Percentiles rank a stretch among this genome's conserved stretches.
Evolutionary conservation across 1,284 basidiomycete genomes (phyloP).

Genomic region (Ustilago esculenta): DNA sequence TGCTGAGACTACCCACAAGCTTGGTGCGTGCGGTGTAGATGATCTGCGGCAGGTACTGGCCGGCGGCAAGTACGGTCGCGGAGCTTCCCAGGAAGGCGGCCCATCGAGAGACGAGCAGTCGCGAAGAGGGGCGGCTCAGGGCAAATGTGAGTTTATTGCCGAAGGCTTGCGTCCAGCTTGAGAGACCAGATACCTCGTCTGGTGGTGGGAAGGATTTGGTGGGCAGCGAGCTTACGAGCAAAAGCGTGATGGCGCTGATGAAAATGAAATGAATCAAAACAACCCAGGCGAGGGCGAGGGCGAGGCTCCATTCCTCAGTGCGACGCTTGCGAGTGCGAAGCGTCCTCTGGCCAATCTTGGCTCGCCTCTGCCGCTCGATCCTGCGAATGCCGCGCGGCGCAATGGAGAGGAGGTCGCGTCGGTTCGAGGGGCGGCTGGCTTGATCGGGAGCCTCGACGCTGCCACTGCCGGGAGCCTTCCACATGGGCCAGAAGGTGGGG

Average conservation of each 20-base stretch:
- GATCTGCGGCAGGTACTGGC: conserved; percentile 90
- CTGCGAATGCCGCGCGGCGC: conserved; percentile 38
- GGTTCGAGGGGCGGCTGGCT: not conserved
- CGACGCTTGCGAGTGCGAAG: conserved; percentile 45
- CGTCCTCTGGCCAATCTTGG: conserved; percentile 14
- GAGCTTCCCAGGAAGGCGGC: conserved; percentile 88
- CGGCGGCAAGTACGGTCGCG: conserved; percentile 78
- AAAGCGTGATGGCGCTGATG: conserved; percentile 30
- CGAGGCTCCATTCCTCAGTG: conserved; percentile 79
- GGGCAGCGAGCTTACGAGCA: conserved; percentile 27
- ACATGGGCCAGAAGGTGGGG: conserved; percentile 63
- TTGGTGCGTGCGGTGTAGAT: conserved; percentile 79
- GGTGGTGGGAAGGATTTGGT: conserved; percentile 36
- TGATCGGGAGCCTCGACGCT: conserved; percentile 2
- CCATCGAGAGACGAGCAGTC: conserved; percentile 70
- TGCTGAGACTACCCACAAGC: conserved; percentile 88
- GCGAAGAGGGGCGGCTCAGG: conserved; percentile 45
- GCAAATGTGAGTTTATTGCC: conserved; percentile 5
- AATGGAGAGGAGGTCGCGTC: conserved; percentile 17
- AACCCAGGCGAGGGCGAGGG: conserved; percentile 78
- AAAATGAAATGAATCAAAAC: conserved; percentile 75
- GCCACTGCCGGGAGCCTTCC: conserved; percentile 53
- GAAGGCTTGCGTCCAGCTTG: conserved; percentile 18
- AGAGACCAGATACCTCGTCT: conserved; percentile 31
- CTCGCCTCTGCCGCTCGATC: conserved; percentile 35